Conservation (phyloP, 2,329 filamentous ascomycete genomes). For the Talaromyces sp. region DNA sequence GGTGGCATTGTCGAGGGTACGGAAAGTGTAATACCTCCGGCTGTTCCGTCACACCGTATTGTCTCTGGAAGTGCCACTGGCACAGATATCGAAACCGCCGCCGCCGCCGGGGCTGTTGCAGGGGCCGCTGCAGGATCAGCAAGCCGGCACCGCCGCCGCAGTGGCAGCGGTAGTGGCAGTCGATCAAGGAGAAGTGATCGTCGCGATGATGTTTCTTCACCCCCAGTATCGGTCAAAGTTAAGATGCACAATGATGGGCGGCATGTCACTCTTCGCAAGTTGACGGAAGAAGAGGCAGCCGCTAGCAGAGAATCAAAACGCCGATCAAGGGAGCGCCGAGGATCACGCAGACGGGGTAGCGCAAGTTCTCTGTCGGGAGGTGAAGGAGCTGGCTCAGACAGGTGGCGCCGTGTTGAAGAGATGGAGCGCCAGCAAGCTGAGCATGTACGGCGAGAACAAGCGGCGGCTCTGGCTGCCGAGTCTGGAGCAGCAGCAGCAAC, state of each 20-base stretch:
- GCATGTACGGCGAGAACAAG: slow-evolving; percentile 40
- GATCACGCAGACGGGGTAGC: slow-evolving; percentile 41
- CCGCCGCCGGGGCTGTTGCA: slow-evolving; percentile 31
- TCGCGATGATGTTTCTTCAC: slow-evolving; percentile 49
- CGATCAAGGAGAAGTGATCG: slow-evolving; percentile 30
- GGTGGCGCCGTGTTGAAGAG: slow-evolving; percentile 50
- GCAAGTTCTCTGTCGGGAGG: slow-evolving; percentile 42
- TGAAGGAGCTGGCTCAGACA: slow-evolving; percentile 36
- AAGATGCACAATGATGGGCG: slow-evolving; percentile 64
- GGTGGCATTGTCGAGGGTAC: slow-evolving; percentile 28
- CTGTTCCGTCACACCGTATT: slow-evolving; percentile 37
- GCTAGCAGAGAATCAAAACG: slow-evolving; percentile 56
- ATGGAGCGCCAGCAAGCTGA: slow-evolving; percentile 48
- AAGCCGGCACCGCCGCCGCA: slow-evolving; percentile 30
- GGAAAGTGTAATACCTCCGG: slow-evolving; percentile 37
- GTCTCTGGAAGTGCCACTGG: slow-evolving; percentile 17
- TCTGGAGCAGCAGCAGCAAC: slow-evolving; percentile 24
- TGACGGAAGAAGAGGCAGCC: slow-evolving; percentile 62
- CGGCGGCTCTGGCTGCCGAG: slow-evolving; percentile 29
- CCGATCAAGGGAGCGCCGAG: slow-evolving; percentile 45
- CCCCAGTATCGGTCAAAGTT: slow-evolving; percentile 62
- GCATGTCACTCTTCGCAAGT: slow-evolving; percentile 59
- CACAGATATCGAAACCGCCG: slow-evolving; percentile 29
- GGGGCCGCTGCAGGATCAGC: slow-evolving; percentile 32
- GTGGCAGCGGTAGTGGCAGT: slow-evolving; percentile 22